Evolutionary conservation across 2,329 filamentous ascomycete genomes (phyloP).

Genomic region (Penicillium sp.): DNA sequence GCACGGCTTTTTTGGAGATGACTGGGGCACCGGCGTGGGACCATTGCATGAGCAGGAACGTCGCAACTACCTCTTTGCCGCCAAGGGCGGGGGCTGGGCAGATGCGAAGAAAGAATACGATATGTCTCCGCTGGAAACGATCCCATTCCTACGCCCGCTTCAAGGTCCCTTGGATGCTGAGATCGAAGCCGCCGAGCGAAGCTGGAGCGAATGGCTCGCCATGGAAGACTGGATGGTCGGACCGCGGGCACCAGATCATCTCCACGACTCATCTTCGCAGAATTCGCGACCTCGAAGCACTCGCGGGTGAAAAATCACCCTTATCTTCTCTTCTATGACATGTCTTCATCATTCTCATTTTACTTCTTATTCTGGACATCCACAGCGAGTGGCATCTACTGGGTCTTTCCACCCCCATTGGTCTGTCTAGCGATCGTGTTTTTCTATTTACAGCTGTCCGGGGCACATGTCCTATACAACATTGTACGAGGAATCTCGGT

Average conservation of each 20-base stretch:
- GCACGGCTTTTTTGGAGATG: conserved; percentile 94
- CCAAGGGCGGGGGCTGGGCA: conserved; percentile 88
- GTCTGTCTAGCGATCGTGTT: conserved; percentile 18
- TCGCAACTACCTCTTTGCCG: conserved; percentile 90
- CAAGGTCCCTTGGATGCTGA: conserved; percentile 73
- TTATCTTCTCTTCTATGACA: neutral
- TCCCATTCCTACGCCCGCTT: conserved; percentile 85
- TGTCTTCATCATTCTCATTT: neutral
- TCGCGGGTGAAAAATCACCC: conserved; percentile 20
- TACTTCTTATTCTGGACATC: neutral
- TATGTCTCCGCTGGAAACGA: conserved; percentile 74
- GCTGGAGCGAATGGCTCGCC: conserved; percentile 91
- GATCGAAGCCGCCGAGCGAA: conserved; percentile 75
- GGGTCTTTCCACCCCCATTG: conserved; percentile 5
- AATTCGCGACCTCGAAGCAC: conserved; percentile 33
- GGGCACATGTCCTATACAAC: conserved; percentile 11
- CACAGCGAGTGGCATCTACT: conserved; percentile 14
- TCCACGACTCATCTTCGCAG: conserved; percentile 39
- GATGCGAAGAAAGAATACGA: conserved; percentile 89
- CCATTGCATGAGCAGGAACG: conserved; percentile 84
- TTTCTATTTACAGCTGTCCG: conserved; percentile 3
- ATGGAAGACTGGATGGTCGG: conserved; percentile 99
- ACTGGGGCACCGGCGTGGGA: conserved; percentile 78
- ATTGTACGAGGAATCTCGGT: conserved; percentile 3
- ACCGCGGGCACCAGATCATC: conserved; percentile 62